Conservation (phyloP, 257 asterid genomes). For the Nicotiana knightiana region DNA sequence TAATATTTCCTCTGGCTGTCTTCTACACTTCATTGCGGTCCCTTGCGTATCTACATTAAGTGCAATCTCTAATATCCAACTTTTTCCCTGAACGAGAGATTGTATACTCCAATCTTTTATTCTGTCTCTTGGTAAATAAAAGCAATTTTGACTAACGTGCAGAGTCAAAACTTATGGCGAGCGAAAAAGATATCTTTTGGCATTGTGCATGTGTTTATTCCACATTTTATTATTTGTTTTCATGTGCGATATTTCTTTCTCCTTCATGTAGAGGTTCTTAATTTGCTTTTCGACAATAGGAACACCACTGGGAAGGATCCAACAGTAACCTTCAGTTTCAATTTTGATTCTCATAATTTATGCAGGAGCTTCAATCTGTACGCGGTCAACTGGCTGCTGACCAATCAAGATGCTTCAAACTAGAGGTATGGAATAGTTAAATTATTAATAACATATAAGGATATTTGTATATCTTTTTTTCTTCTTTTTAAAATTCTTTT, state of each 20-base stretch:
- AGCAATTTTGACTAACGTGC: not conserved
- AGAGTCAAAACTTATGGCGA: not conserved
- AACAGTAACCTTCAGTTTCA: not conserved
- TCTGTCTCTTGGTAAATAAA: not conserved
- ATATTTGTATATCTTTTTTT: not conserved
- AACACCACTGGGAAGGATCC: not conserved
- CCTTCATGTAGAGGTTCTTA: not conserved
- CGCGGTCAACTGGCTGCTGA: slow-evolving; percentile 94
- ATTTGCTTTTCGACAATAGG: not conserved
- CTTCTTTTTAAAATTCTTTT: not conserved
- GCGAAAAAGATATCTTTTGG: not conserved
- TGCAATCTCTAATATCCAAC: not conserved
- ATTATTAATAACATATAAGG: not conserved
- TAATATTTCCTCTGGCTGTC: not conserved
- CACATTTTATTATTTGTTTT: not conserved
- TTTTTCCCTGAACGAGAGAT: not conserved
- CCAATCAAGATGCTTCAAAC: slow-evolving; percentile 97
- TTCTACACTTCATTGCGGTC: not conserved
- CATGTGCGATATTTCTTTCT: not conserved
- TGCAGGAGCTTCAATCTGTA: slow-evolving; percentile 90
- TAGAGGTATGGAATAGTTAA: slow-evolving; percentile 52
- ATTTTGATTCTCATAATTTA: not conserved
- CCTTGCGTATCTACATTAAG: not conserved
- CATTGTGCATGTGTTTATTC: not conserved
- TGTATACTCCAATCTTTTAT: not conserved